These are phyloP conservation scores for Comarum palustre DNA, from an alignment of 306 rosid species.

Conservation along the genomic window DNA sequence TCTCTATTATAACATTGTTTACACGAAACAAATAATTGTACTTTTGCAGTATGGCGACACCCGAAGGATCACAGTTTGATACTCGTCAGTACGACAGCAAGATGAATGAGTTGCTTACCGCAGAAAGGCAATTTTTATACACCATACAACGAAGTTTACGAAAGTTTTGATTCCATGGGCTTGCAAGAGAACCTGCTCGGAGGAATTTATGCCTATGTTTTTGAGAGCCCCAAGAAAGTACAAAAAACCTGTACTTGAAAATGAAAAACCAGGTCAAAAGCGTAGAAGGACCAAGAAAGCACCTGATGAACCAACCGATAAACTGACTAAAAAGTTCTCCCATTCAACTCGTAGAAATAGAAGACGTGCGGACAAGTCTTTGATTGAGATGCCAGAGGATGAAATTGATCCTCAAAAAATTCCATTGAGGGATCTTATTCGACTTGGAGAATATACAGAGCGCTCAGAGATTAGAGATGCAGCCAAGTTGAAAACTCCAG, in stretches of 20 bases:
- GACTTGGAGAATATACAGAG: slow-evolving; percentile 63
- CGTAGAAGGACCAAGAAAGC: slow-evolving; percentile 39
- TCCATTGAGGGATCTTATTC: slow-evolving; percentile 62
- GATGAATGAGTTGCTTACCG: no score
- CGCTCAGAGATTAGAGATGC: slow-evolving; percentile 64
- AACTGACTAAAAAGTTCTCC: slow-evolving; percentile 68
- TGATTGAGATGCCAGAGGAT: slow-evolving; percentile 71
- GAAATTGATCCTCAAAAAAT: slow-evolving; percentile 57
- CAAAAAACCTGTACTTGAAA: slow-evolving; percentile 49
- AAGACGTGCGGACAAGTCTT: slow-evolving; percentile 68
- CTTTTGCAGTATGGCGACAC: no score
- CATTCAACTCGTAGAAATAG: slow-evolving; percentile 69
- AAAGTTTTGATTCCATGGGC: no score
- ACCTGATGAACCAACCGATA: slow-evolving; percentile 31
- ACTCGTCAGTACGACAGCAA: no score
- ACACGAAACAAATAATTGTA: no score
- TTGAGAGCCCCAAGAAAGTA: slow-evolving; percentile 37
- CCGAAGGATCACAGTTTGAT: no score
- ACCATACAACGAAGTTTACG: no score
- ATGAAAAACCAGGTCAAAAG: slow-evolving; percentile 42
- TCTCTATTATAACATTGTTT: no score
- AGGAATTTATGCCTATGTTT: no score
- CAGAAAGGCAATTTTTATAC: no score
- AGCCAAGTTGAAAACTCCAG: slow-evolving; percentile 32
- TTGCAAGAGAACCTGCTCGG: no score